Evolutionary conservation across 345 rosid species (phyloP).

Genomic region (Kernera saxatilis): DNA sequence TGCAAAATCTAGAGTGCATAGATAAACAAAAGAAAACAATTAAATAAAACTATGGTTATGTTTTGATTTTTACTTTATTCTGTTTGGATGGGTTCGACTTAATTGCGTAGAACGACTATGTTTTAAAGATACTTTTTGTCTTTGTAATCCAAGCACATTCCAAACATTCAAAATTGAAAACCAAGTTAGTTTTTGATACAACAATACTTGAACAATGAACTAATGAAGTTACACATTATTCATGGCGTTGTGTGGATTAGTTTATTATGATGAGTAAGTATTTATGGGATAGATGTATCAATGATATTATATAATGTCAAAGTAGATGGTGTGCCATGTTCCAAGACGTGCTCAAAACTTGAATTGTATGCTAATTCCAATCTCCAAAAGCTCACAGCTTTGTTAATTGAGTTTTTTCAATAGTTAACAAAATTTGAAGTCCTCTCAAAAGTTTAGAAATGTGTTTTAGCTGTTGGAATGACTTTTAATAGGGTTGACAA

Average conservation of each 20-base stretch:
- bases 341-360: slow-evolving; percentile 18
- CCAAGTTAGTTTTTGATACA: neutral
- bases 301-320: neutral
- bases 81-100: too few species aligned
- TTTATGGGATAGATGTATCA: neutral
- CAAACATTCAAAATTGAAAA: too few species aligned
- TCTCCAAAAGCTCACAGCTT: neutral
- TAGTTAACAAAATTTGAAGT: neutral
- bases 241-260: neutral
- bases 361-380: neutral
- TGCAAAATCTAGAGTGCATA: neutral
- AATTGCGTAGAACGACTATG: too few species aligned
- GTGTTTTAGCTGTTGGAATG: neutral
- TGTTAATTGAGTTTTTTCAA: neutral
- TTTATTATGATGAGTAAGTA: neutral
- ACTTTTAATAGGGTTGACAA: neutral
- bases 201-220: neutral
- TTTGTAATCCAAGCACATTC: too few species aligned
- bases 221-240: neutral
- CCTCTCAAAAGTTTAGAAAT: neutral
- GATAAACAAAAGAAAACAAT: neutral
- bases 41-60: too few species aligned
- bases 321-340: slow-evolving; percentile 3
- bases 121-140: too few species aligned
- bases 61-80: too few species aligned